Evolutionary conservation across 768 basidiomycete genomes (phyloP), one percentile per base, ranked within the genome.

Genomic region (Sarcodon aspratus): DNA sequence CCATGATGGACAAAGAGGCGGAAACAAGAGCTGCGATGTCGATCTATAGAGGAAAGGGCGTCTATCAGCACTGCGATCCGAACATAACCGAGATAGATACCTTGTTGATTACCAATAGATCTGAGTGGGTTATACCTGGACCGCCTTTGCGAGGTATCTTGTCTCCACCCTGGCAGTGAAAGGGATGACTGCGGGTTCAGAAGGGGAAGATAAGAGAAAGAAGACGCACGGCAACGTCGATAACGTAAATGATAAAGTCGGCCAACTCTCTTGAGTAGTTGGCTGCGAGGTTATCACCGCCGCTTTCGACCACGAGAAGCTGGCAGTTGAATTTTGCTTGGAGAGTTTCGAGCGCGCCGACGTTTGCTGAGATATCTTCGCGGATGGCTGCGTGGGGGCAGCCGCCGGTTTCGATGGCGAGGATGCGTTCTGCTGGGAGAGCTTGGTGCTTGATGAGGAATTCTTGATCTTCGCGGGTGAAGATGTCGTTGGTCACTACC

Each of bases 401-500:
- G 1, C 96, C 95, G 13, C 92, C 94, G 0, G 95, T 99, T 68
- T 99, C 96, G 52, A 99, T 97, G 1, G 95, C 94, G 15, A 89
- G 78, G 57, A 99, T 98, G 33, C 91, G 88, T 21, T 76, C 74
- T 3, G 80, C 64, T 0, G 89, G 85, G 6, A 99, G 78, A 0
- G 95, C 95, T 50, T 84, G 77, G 67, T 97, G 90, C 59, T 78
- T 82, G 60, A 99, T 95, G 35, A 99, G 70, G 65, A 99, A 99
- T 59, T 98, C 95, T 63, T 96, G 93, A 60, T 98, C 95, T 63
- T 98, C 95, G 17, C 86, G 76, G 34, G 95, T 99, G 67, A 99
- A 99, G 62, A 99, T 99, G 66, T 99, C 95, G 66, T 99, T 99
- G n/a, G 95, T 99, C 11, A 95, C 91, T 2, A 91, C 92, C 33